Conservation (phyloP, 306 rosid genomes). For the Clitoria ternatea region DNA sequence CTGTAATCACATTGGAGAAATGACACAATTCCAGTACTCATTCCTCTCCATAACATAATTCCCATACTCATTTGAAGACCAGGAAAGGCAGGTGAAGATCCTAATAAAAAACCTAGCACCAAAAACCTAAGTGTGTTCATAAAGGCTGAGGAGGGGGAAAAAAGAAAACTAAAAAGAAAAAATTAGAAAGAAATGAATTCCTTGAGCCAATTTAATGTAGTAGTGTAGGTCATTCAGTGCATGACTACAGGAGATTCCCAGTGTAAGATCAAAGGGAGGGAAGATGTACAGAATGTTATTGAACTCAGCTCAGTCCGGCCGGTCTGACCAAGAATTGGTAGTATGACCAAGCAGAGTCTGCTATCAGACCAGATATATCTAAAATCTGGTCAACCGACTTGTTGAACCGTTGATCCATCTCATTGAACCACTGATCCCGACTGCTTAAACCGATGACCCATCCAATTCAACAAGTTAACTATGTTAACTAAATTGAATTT, state of each 20-base stretch:
- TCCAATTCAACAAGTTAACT: no score
- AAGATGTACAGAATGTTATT: neutral
- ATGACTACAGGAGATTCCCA: no score
- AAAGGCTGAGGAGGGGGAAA: neutral
- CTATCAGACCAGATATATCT: no score
- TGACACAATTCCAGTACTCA: neutral
- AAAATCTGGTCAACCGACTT: no score
- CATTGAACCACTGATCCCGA: no score
- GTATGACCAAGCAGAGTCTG: no score
- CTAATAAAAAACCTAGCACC: neutral
- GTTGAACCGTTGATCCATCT: no score
- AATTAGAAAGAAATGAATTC: neutral
- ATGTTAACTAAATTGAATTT: no score
- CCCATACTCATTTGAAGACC: neutral
- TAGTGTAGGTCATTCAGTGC: neutral
- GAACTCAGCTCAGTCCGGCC: no score
- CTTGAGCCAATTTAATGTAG: neutral
- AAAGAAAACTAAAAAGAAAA: neutral
- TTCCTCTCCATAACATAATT: neutral
- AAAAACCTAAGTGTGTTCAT: neutral
- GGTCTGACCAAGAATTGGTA: no score
- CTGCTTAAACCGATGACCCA: no score
- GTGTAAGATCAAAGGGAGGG: no score
- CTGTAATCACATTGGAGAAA: neutral
- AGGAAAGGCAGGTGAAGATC: neutral